Percentiles rank a stretch among this genome's conserved stretches.
phyloP scores from a whole-genome alignment of 2,329 filamentous ascomycete species.

The Stagonosporopsis tanaceti region DNA sequence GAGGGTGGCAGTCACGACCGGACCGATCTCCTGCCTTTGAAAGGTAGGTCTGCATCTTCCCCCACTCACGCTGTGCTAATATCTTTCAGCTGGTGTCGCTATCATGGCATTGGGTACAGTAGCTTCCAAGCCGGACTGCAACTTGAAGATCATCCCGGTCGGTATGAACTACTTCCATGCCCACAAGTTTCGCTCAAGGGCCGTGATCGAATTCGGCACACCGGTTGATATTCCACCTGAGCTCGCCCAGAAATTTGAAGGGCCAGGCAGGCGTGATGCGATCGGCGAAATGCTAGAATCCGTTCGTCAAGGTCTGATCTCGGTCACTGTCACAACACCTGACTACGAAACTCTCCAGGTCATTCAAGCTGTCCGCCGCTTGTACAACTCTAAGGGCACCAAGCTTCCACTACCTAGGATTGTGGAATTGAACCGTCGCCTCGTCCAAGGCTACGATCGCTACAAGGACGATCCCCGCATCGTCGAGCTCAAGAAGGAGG shows the following conservation, averaged over 20 bases:
- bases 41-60: slow-evolving; percentile 51
- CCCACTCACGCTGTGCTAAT: slow-evolving; percentile 25
- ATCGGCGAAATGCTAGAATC: slow-evolving; percentile 85
- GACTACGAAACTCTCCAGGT: slow-evolving; percentile 91
- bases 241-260: slow-evolving; percentile 84
- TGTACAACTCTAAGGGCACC: slow-evolving; percentile 95
- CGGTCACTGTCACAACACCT: slow-evolving; percentile 90
- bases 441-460: slow-evolving; percentile 88
- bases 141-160: slow-evolving; percentile 92
- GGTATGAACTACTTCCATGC: slow-evolving; percentile 99
- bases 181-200: slow-evolving; percentile 96
- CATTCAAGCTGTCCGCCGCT: slow-evolving; percentile 88
- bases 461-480: slow-evolving; percentile 93
- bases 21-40: slow-evolving; percentile 87
- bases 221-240: slow-evolving; percentile 85
- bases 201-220: slow-evolving; percentile 92
- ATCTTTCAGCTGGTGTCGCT: slow-evolving; percentile 78
- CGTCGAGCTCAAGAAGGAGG: slow-evolving; percentile 74
- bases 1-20: slow-evolving; percentile 97
- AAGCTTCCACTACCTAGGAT: slow-evolving; percentile 91
- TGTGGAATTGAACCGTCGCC: slow-evolving; percentile 89
- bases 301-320: slow-evolving; percentile 82
- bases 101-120: slow-evolving; percentile 96
- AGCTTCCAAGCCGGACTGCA: slow-evolving; percentile 83
- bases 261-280: slow-evolving; percentile 75